Conservation (phyloP, 345 rosid genomes). For the Tarenaya hassleriana region DNA sequence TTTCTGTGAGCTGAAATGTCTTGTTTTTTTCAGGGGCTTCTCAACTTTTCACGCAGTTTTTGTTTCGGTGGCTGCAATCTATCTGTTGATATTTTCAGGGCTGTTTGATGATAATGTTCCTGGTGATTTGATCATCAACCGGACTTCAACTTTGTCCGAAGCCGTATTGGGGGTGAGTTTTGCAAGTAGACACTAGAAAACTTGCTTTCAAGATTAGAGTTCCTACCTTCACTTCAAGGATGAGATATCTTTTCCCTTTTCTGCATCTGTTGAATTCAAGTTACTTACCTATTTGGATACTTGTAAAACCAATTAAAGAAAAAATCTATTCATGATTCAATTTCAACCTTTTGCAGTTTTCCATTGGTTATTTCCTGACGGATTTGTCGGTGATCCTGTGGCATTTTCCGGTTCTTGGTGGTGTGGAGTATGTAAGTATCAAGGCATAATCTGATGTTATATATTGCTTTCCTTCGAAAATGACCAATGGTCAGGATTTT, state of each 20-base stretch:
- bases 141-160: conserved; percentile 52
- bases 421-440: conserved; percentile 68
- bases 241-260: neutral
- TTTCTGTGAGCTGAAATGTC: neutral
- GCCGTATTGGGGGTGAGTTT: conserved; percentile 59
- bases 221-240: neutral
- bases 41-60: conserved; percentile 77
- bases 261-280: too few relatives aligned
- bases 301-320: too few relatives aligned
- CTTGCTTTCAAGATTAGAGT: neutral
- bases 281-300: too few relatives aligned
- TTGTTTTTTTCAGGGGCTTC: conserved; percentile 57
- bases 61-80: conserved; percentile 53
- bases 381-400: conserved; percentile 74
- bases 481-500: too few relatives aligned
- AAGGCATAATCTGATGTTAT: conserved; percentile 5
- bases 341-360: too few relatives aligned
- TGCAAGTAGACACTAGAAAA: too few relatives aligned
- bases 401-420: conserved; percentile 71
- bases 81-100: conserved; percentile 52
- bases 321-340: too few relatives aligned
- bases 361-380: conserved; percentile 70
- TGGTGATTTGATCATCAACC: conserved; percentile 44
- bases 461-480: neutral
- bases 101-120: conserved; percentile 49